phyloP scores from a whole-genome alignment of 768 basidiomycete species.

The Trametes cingulata region DNA sequence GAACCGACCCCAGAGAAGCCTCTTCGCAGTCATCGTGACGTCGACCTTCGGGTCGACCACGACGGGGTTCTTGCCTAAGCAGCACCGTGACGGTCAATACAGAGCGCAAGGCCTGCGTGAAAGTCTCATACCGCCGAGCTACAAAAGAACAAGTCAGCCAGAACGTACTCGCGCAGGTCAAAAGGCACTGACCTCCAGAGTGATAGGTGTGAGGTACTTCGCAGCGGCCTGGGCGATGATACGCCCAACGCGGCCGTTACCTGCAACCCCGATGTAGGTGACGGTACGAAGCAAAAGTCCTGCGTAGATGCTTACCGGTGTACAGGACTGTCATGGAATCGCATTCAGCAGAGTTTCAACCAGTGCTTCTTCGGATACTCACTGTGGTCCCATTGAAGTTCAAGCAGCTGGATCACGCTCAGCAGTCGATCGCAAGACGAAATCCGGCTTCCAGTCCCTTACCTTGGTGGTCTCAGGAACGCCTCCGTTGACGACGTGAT shows the following conservation, averaged over 20 bases:
- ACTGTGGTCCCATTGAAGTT: conserved; percentile 67
- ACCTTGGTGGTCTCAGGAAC: conserved; percentile 64
- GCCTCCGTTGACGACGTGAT: conserved; percentile 69
- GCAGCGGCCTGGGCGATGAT: conserved; percentile 76
- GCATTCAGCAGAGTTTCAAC: too few relatives aligned
- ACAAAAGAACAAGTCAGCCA: too few relatives aligned
- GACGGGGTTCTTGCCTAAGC: conserved; percentile 65
- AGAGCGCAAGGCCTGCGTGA: too few relatives aligned
- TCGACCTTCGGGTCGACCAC: conserved; percentile 66
- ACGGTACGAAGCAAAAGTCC: too few relatives aligned
- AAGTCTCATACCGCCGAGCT: conserved; percentile 49
- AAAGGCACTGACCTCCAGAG: conserved; percentile 51
- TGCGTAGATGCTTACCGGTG: conserved; percentile 38
- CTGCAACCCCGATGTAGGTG: conserved; percentile 6
- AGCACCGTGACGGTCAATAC: background rate
- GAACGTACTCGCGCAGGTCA: too few relatives aligned
- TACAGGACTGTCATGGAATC: conserved; percentile 49
- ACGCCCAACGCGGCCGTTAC: conserved; percentile 38
- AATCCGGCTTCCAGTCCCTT: background rate
- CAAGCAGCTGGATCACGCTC: conserved; percentile 49
- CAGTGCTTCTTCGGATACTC: conserved; percentile 26
- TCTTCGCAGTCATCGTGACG: conserved; percentile 60
- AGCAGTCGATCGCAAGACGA: too few relatives aligned
- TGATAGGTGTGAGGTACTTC: conserved; percentile 71
- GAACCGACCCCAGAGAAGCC: conserved; percentile 83